phyloP scores from a whole-genome alignment of 2,329 filamentous ascomycete species.

The Aspergillus transmontanensis region DNA sequence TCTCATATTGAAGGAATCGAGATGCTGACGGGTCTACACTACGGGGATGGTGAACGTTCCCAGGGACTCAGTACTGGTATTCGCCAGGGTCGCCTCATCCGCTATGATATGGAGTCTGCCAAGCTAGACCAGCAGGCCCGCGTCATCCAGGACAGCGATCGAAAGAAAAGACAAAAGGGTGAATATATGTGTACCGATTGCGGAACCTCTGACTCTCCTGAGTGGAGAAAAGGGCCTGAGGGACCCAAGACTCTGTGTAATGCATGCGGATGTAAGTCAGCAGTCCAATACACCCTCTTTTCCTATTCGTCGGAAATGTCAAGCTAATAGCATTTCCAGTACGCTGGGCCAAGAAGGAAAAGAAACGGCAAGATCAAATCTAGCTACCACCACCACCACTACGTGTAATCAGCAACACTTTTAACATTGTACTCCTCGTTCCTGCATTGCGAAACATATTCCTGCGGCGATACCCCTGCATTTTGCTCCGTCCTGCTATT shows the following conservation, averaged over 20 bases:
- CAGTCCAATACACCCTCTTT: neutral
- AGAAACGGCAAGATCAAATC: conserved; percentile 58
- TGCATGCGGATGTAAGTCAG: conserved; percentile 75
- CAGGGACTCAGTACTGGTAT: conserved; percentile 86
- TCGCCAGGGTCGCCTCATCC: conserved; percentile 76
- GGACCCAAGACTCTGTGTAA: conserved; percentile 96
- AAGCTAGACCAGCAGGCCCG: conserved; percentile 70
- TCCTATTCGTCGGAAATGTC: neutral
- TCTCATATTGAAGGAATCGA: conserved; percentile 86
- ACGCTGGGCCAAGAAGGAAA: conserved; percentile 71
- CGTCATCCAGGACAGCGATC: conserved; percentile 60
- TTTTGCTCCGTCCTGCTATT: conserved; percentile 7
- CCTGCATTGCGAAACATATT: conserved; percentile 18
- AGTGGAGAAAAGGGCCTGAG: conserved; percentile 92
- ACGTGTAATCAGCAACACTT: neutral
- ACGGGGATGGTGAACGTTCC: conserved; percentile 85
- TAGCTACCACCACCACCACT: conserved; percentile 11
- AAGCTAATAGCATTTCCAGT: conserved; percentile 38
- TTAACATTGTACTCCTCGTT: neutral
- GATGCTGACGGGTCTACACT: conserved; percentile 85
- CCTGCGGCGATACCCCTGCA: conserved; percentile 19
- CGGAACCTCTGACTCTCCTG: conserved; percentile 89
- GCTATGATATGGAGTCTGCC: conserved; percentile 83
- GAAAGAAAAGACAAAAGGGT: conserved; percentile 87
- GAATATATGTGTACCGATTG: conserved; percentile 97